Conservation (phyloP, 257 asterid genomes). For the Gentiana macrophylla region DNA sequence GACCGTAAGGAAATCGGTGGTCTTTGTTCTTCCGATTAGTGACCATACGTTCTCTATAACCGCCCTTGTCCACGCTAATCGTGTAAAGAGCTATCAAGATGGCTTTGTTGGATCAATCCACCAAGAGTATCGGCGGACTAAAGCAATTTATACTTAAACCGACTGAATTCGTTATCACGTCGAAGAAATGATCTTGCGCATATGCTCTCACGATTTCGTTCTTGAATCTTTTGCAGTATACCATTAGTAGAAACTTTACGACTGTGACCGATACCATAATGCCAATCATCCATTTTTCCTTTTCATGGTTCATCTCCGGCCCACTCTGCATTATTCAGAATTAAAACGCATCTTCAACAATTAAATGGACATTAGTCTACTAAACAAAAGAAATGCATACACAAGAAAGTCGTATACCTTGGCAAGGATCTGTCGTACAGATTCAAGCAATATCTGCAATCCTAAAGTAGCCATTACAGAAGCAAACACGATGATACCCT, state of each 20-base stretch:
- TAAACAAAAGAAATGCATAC: not conserved
- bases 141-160: no score
- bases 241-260: constrained; percentile 66
- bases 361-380: no score
- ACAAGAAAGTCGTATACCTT: constrained; percentile 33
- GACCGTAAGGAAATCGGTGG: constrained; percentile 78
- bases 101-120: constrained; percentile 98
- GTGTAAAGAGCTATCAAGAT: constrained; percentile 75
- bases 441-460: constrained; percentile 74
- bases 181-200: constrained; percentile 90
- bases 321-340: constrained; percentile 28
- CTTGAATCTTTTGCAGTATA: constrained; percentile 73
- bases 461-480: constrained; percentile 95
- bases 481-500: constrained; percentile 93
- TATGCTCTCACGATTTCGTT: constrained; percentile 75
- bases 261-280: constrained; percentile 83
- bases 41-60: constrained; percentile 77
- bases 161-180: constrained; percentile 76
- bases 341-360: no score
- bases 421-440: constrained; percentile 54
- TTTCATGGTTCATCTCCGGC: constrained; percentile 41
- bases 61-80: constrained; percentile 69
- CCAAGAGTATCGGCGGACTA: no score
- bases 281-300: constrained; percentile 91
- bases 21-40: constrained; percentile 75